Base-by-base conservation (phyloP, 129 eudicot genomes). In the Artemisia argyi region DNA sequence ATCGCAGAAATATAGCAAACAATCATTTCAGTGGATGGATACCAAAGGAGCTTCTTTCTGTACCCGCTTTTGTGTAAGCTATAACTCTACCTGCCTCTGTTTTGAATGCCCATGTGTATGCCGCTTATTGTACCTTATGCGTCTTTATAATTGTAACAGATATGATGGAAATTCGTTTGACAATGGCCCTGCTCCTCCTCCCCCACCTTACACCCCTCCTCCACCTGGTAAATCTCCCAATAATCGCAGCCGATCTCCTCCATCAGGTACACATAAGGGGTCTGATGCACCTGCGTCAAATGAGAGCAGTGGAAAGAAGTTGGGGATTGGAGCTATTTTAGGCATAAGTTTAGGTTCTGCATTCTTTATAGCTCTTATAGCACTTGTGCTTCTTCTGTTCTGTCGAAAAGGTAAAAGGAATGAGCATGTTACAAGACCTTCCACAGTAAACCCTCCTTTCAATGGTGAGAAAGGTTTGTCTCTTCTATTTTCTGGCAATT, bases 141-240 rank as follows among this genome's bases (percentile, higher is more conserved):
- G 19, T 52, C 42, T 42, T n/a, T 47, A 14, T 6, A 20, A 60
- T 61, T 65, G 62, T 17, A 88, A 68, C 91, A 94, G 99, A 79
- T 90, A 86, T 13, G 82, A 76, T 51, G 99, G 99, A 20, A 94
- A 94, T 71, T 73, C 96, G n/a, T 94, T 94, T 74, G 79, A 86
- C 50, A 94, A 94, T 71, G 86, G 97, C 59, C 96, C 96, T 62
- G 99, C 99, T 73, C 99, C 97, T 62, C 99, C 99, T 32, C 99
- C 99, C 17, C 97, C 99, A 12, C 99, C 99, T 42, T 82, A 61
- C 78, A 82, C 93, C 42, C 60, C 96, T 11, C 94, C 96, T 12
- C 97, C 98, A 63, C 99, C 97, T 19, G 88, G 91, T 77, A 94
- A 82, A 79, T 50, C 96, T 69, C 79, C 39, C 49, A 85, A 66